Conservation (phyloP, 768 basidiomycete genomes). For the Chalciporus pseudorubinellus region DNA sequence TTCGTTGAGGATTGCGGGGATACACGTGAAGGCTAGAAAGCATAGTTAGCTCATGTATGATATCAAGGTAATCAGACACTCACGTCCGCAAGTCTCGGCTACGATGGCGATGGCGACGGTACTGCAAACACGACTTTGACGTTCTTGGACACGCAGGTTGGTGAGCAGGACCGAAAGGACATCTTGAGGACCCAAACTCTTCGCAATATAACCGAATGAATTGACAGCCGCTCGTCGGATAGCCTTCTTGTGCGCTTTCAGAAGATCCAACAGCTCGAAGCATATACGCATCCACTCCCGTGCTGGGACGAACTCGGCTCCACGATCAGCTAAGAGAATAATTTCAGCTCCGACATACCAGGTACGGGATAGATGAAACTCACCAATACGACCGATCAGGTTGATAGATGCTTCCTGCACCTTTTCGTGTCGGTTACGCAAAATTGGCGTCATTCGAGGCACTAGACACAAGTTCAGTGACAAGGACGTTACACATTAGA, state of each 20-base stretch:
- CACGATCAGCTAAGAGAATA: constrained; percentile 75
- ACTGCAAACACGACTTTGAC: constrained; percentile 97
- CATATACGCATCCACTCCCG: constrained; percentile 99
- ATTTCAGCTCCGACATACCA: constrained; percentile 4
- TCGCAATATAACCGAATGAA: constrained; percentile 99
- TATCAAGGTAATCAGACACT: constrained; percentile 17
- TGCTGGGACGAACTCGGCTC: constrained; percentile 97
- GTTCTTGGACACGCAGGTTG: constrained; percentile 96
- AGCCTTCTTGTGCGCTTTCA: constrained; percentile 99
- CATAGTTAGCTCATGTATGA: constrained; percentile 6
- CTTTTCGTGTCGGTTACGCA: constrained; percentile 98
- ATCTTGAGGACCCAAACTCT: constrained; percentile 98
- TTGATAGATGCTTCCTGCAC: constrained; percentile 99
- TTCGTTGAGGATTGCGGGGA: constrained; percentile 97
- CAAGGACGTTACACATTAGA: background rate
- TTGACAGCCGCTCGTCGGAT: constrained; percentile 99
- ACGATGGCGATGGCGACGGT: constrained; percentile 98
- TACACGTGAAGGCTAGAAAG: constrained; percentile 86
- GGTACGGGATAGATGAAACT: constrained; percentile 3
- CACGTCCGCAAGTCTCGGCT: constrained; percentile 85
- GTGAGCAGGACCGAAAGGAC: constrained; percentile 94
- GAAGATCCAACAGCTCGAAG: constrained; percentile 92
- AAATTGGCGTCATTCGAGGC: constrained; percentile 99
- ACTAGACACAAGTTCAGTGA: constrained; percentile 46
- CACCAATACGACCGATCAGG: constrained; percentile 93